Evolutionary conservation across 164 flowering plant species (phyloP).

Genomic region (Annona cherimola): DNA sequence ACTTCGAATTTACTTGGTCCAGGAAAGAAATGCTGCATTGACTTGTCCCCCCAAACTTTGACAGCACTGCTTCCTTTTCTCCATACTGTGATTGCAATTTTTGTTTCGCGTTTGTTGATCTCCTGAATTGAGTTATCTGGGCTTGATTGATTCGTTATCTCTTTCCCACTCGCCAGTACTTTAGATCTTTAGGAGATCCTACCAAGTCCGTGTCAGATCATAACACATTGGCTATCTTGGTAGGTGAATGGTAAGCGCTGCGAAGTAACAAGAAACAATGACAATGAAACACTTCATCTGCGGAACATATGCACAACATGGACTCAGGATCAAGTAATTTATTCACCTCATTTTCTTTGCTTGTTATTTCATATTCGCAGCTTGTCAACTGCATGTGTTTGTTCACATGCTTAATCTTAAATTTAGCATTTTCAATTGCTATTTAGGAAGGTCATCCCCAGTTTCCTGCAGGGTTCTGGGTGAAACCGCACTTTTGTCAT

Average conservation of each 20-base stretch:
- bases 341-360: not conserved
- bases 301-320: slow-evolving; percentile 31
- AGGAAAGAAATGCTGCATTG: not conserved
- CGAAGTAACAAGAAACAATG: slow-evolving; percentile 23
- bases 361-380: not conserved
- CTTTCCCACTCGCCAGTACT: not conserved
- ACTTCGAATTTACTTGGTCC: not conserved
- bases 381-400: not conserved
- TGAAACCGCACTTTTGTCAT: not conserved
- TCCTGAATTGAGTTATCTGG: not conserved
- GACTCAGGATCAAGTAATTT: slow-evolving; percentile 23
- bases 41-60: not conserved
- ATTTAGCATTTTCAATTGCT: not conserved
- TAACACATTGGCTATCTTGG: not conserved
- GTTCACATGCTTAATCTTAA: not conserved
- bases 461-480: not conserved
- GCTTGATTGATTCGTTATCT: not conserved
- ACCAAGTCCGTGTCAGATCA: not conserved
- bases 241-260: slow-evolving; percentile 29
- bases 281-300: slow-evolving; percentile 28
- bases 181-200: not conserved
- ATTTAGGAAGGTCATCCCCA: not conserved
- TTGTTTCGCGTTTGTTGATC: not conserved
- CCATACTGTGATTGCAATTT: not conserved
- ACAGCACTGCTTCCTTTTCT: not conserved